Conservation (phyloP, 441 rosid species). For the Heliophila coronopifolia region DNA sequence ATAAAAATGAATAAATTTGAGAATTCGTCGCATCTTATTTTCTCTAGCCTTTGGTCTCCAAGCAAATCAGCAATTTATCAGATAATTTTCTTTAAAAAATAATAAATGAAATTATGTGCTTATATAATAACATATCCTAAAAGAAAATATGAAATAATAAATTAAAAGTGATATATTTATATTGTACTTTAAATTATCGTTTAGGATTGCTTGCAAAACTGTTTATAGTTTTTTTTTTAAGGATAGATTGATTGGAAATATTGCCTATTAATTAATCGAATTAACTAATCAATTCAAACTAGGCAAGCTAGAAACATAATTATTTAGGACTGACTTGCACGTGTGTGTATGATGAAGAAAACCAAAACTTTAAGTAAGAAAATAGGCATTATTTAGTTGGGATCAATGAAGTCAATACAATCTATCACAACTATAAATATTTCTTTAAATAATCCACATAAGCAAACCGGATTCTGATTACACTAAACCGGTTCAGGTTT, state of each 20-base stretch:
- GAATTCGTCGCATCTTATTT: conserved; percentile 21
- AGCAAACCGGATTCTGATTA: conserved; percentile 1
- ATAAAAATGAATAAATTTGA: not conserved
- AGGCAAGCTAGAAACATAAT: conserved; percentile 18
- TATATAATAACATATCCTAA: not conserved
- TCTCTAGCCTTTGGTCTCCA: conserved; percentile 20
- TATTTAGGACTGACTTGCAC: conserved; percentile 22
- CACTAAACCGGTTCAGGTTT: not conserved
- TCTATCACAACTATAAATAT: not conserved
- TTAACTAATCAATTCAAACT: conserved; percentile 15
- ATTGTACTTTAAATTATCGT: not conserved
- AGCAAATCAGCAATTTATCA: conserved; percentile 16
- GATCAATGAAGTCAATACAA: conserved; percentile 14
- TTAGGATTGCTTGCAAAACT: conserved; percentile 24
- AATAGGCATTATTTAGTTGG: conserved; percentile 21
- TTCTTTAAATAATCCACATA: not conserved
- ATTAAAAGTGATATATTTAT: conserved; percentile 4
- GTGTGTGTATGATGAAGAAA: conserved; percentile 22
- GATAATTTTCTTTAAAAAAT: not conserved
- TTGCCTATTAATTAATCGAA: conserved; percentile 21
- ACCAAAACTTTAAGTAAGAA: conserved; percentile 21
- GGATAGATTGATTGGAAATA: conserved; percentile 7
- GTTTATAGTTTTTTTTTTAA: conserved; percentile 10
- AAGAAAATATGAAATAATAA: not conserved
- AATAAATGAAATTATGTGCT: too few relatives aligned